Evolutionary conservation across 2,329 filamentous ascomycete species (phyloP), one percentile per base, ranked within the genome.

Genomic region (Aureobasidium sp.): DNA sequence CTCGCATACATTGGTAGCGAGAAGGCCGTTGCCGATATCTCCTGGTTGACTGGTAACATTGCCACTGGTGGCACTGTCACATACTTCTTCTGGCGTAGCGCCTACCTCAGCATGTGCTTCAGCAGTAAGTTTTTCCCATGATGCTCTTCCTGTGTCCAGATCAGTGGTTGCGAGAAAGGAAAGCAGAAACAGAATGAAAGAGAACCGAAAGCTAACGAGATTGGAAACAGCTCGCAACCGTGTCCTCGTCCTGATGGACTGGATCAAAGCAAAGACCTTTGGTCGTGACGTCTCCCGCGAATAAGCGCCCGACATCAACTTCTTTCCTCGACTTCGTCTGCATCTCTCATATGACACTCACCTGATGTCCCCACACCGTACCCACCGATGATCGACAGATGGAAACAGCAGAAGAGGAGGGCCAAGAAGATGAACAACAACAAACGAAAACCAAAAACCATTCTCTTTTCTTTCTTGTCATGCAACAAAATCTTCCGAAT

Each of bases 41-140:
- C 87, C 74, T 99, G 94, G 93, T 87, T 95, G 80, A 95, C 94
- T 71, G 94, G 94, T 68, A 99, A 97, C 81, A 84, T 99, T 70
- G 93, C 94, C 65, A 90, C 88, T 50, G 94, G 93, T 73, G 94
- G 94, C 74, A 72, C 73, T 64, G 81, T 97, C 78, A 99, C 94
- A 62, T 99, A 96, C 80, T 84, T 97, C 69, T 99, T 99, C 86
- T 99, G 94, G 94, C 85, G 92, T 75, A 95, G 90, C 73, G 94
- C 93, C 61, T 99, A 99, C 77, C 81, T 99, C 76, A 97, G 91
- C 83, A 99, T 99, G 94, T 97, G 93, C 85, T 99, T 99, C 78
- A 97, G 92, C 86, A 92, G 91, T 94, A 84, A 87, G 90, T 57
- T 34, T 32, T 89, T 55, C n/a, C 65, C 53, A 5, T 32, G 15